Percentiles rank a stretch among this genome's conserved stretches.
Evolutionary conservation across 805 yeast genomes (phyloP).

Genomic region (Vanderwaltozyma yarrowii): DNA sequence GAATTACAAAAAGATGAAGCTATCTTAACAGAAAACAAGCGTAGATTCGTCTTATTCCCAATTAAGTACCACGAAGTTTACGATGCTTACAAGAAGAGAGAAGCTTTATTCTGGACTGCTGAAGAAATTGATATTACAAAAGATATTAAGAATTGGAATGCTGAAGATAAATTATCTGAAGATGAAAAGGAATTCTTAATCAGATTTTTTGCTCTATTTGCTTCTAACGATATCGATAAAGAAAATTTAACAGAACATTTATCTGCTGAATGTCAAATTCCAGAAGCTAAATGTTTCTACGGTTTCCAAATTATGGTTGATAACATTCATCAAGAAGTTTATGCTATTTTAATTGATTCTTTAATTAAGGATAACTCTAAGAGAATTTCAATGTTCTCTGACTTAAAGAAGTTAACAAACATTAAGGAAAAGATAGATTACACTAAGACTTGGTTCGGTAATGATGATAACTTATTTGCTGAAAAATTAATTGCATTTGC

Average conservation of each 20-base stretch:
- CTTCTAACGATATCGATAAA: conserved; percentile 93
- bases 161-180: conserved; percentile 75
- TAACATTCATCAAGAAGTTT: conserved; percentile 95
- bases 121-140: conserved; percentile 94
- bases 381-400: conserved; percentile 76
- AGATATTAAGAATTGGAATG: conserved; percentile 58
- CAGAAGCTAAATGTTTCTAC: conserved; percentile 97
- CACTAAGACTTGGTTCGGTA: conserved; percentile 94
- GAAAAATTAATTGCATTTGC: conserved; percentile 97
- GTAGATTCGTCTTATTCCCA: conserved; percentile 91
- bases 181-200: conserved; percentile 87
- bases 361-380: conserved; percentile 92
- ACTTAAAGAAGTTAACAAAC: conserved; percentile 85
- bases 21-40: conserved; percentile 70
- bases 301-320: conserved; percentile 99
- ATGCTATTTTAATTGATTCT: conserved; percentile 84
- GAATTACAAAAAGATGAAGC: conserved; percentile 82
- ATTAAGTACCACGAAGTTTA: conserved; percentile 94
- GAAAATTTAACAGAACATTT: conserved; percentile 94
- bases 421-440: conserved; percentile 92
- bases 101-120: conserved; percentile 99
- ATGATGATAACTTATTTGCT: conserved; percentile 74
- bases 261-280: conserved; percentile 90
- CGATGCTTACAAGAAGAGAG: conserved; percentile 98
- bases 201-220: conserved; percentile 90